A percentile compares a stretch with the other conserved stretches of the same genome.
Conservation (phyloP, 495 filamentous ascomycete species). For the Umbilicaria muhlenbergii region DNA sequence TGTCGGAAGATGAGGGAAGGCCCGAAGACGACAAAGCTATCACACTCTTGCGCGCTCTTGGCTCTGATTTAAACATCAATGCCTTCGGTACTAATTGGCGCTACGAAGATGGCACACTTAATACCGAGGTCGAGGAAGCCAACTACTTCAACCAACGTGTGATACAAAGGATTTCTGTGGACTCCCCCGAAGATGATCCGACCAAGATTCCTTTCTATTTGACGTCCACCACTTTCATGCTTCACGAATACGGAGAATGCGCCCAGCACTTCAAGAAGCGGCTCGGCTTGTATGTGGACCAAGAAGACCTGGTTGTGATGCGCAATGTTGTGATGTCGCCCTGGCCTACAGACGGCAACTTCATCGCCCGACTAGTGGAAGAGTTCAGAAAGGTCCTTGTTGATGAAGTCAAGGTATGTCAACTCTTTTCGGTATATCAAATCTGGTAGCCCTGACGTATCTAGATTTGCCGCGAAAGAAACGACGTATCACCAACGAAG, state of each 20-base stretch:
- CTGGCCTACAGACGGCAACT: slow-evolving; percentile 21
- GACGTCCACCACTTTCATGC: slow-evolving; percentile 26
- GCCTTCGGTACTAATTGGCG: slow-evolving; percentile 28
- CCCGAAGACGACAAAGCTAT: slow-evolving; percentile 14
- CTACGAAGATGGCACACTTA: slow-evolving; percentile 20
- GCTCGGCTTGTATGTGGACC: slow-evolving; percentile 16
- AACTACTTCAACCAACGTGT: slow-evolving; percentile 31
- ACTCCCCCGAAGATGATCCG: slow-evolving; percentile 20
- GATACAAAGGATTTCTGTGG: slow-evolving; percentile 23
- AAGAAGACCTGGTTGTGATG: slow-evolving; percentile 22
- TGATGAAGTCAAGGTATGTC: slow-evolving; percentile 17
- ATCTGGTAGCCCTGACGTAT: background rate
- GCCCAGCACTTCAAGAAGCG: slow-evolving; percentile 22
- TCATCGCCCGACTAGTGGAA: slow-evolving; percentile 14
- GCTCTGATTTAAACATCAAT: slow-evolving; percentile 33
- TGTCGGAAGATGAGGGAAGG: slow-evolving; percentile 10
- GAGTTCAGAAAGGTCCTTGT: slow-evolving; percentile 16
- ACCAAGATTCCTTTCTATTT: slow-evolving; percentile 24
- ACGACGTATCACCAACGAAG: slow-evolving; percentile 11
- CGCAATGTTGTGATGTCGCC: slow-evolving; percentile 28
- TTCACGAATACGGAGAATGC: slow-evolving; percentile 26
- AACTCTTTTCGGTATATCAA: background rate
- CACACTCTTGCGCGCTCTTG: slow-evolving; percentile 21
- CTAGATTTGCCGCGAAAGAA: slow-evolving; percentile 16
- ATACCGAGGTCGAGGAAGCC: slow-evolving; percentile 32